phyloP scores from a whole-genome alignment of 306 rosid species.

The Inga leiocalycina region DNA sequence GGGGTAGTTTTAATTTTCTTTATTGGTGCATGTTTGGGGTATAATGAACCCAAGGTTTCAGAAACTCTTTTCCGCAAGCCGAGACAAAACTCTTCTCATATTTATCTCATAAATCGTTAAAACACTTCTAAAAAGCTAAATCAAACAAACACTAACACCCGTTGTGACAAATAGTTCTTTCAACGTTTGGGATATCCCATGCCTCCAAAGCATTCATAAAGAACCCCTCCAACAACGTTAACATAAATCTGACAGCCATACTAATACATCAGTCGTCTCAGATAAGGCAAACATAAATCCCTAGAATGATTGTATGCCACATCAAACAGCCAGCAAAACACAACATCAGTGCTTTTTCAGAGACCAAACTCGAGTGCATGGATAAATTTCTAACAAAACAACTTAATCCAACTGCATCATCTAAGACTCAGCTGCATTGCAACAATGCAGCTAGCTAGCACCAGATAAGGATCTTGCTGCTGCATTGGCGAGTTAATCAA shows the following conservation, averaged over 20 bases:
- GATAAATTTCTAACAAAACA: constrained; percentile 24
- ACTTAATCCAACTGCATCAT: constrained; percentile 20
- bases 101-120: too few species aligned
- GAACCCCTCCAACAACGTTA: neutral
- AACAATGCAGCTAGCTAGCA: neutral
- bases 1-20: neutral
- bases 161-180: neutral
- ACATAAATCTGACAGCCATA: neutral
- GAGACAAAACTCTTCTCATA: too few species aligned
- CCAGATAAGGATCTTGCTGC: constrained; percentile 10
- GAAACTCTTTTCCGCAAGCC: too few species aligned
- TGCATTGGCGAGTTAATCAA: constrained; percentile 33
- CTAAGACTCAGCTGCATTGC: constrained; percentile 11
- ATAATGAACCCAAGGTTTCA: too few species aligned
- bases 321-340: constrained; percentile 18
- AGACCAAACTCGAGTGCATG: constrained; percentile 25
- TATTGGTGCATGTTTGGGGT: too few species aligned
- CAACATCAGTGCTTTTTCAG: constrained; percentile 21
- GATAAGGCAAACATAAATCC: constrained; percentile 8
- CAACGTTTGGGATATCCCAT: neutral
- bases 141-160: too few species aligned
- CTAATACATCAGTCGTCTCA: constrained; percentile 10
- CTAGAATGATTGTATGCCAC: constrained; percentile 5
- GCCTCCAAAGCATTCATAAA: neutral
- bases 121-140: too few species aligned